A percentile compares a stretch with the other conserved stretches of the same genome.
Conservation (phyloP, 768 basidiomycete species). For the Mycena pura region DNA sequence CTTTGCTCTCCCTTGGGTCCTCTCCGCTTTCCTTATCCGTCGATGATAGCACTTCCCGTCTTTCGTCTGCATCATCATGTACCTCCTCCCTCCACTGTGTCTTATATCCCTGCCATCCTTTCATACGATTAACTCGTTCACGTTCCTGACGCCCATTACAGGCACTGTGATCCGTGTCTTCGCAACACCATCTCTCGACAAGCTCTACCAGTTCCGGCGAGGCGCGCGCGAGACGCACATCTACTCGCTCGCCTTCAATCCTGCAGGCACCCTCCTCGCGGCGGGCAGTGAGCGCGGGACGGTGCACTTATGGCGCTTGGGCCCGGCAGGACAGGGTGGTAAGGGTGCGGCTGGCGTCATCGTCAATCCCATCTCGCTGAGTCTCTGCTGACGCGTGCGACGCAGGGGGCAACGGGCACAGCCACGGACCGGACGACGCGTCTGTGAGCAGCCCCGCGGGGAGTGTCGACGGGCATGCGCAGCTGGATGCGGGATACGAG, state of each 20-base stretch:
- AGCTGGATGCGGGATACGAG: slow-evolving; percentile 82
- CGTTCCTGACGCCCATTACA: slow-evolving; percentile 55
- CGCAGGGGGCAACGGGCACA: slow-evolving; percentile 15
- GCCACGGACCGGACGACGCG: not conserved
- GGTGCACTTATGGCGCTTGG: slow-evolving; percentile 76
- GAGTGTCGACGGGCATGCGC: slow-evolving; percentile 63
- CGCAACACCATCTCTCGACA: slow-evolving; percentile 88
- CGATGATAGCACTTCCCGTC: no score
- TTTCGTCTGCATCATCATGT: no score
- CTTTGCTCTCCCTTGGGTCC: no score
- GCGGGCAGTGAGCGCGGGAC: slow-evolving; percentile 94
- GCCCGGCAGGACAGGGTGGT: not conserved
- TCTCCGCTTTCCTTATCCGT: no score
- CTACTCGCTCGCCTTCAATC: slow-evolving; percentile 83
- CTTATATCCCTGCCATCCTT: no score
- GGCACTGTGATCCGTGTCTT: slow-evolving; percentile 98
- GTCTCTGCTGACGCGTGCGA: not conserved
- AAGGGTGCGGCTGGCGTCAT: no score
- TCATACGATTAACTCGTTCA: no score
- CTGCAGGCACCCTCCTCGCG: slow-evolving; percentile 80
- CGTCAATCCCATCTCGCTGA: no score
- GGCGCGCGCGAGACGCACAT: slow-evolving; percentile 89
- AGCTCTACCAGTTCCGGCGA: slow-evolving; percentile 92
- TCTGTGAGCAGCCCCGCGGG: slow-evolving; percentile 60
- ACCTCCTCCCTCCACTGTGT: no score